Evolutionary conservation across 2,329 filamentous ascomycete genomes (phyloP).

Genomic region (Myriosclerotinia scirpicola): DNA sequence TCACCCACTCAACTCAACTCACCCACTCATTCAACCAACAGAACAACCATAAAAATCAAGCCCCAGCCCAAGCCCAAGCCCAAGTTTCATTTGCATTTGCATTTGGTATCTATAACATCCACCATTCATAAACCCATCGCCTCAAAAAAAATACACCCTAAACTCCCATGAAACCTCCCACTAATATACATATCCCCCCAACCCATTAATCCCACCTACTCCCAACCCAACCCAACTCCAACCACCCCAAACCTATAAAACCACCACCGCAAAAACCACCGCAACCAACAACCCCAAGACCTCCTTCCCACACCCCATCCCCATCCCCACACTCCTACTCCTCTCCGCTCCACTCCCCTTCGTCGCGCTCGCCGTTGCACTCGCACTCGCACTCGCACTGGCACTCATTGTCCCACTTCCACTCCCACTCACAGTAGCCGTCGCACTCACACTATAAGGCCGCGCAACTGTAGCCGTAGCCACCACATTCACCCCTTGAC

Average conservation of each 20-base stretch:
- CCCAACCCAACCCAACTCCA: neutral
- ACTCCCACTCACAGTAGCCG: slow-evolving; percentile 81
- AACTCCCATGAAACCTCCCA: neutral
- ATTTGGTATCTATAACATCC: slow-evolving; percentile 12
- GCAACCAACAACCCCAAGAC: slow-evolving; percentile 22
- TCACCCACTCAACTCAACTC: no score
- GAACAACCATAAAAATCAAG: no score
- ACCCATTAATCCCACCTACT: neutral
- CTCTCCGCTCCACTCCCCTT: slow-evolving; percentile 88
- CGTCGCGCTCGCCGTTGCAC: slow-evolving; percentile 44
- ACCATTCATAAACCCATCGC: neutral
- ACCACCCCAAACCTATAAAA: neutral
- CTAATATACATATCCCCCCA: neutral
- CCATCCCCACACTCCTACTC: slow-evolving; percentile 68
- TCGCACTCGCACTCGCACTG: slow-evolving; percentile 66
- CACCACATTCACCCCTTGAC: slow-evolving; percentile 35
- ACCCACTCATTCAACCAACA: no score
- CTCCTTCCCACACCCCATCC: slow-evolving; percentile 52
- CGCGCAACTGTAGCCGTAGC: slow-evolving; percentile 44
- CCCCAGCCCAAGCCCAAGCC: no score
- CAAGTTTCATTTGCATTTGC: neutral
- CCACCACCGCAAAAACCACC: slow-evolving; percentile 20
- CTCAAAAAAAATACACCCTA: neutral
- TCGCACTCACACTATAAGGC: slow-evolving; percentile 67
- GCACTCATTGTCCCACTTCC: slow-evolving; percentile 85